Evolutionary conservation across 495 filamentous ascomycete genomes (phyloP).

Genomic region (Penicillium robsamsonii): DNA sequence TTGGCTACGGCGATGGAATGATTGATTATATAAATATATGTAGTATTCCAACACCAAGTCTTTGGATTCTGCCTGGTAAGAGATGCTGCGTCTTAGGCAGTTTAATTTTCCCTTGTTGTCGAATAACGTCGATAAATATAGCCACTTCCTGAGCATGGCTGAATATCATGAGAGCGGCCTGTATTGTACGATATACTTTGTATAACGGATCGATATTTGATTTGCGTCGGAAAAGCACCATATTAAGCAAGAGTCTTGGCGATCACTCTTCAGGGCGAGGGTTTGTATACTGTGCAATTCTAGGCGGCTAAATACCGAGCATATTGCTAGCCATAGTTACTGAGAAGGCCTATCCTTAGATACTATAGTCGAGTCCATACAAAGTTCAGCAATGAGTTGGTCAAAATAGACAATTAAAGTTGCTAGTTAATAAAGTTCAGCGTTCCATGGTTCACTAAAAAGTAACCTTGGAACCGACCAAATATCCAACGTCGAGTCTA

Average conservation of each 20-base stretch:
- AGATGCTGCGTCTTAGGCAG: neutral
- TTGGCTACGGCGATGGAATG: neutral
- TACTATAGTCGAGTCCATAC: no score
- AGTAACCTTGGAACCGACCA: conserved; percentile 1
- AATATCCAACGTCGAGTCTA: conserved; percentile 6
- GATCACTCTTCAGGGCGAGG: neutral
- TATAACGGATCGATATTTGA: neutral
- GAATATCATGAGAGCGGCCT: neutral
- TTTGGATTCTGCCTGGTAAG: neutral
- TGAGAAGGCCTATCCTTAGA: neutral
- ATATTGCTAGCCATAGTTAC: neutral
- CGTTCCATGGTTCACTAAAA: conserved; percentile 12
- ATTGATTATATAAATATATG: neutral
- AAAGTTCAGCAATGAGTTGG: neutral
- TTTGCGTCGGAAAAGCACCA: neutral
- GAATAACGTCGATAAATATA: neutral
- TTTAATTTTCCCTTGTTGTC: neutral
- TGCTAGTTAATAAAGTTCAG: conserved; percentile 9
- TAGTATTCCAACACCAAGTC: neutral
- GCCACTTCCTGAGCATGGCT: conserved; percentile 5
- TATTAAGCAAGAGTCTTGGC: conserved; percentile 1
- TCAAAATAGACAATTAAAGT: conserved; percentile 7
- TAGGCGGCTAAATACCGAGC: neutral
- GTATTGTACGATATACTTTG: neutral
- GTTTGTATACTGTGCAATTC: neutral